These are phyloP conservation scores for Sarocladium strictum DNA, from an alignment of 2,329 filamentous ascomycete genomes.

Conservation along the genomic window DNA sequence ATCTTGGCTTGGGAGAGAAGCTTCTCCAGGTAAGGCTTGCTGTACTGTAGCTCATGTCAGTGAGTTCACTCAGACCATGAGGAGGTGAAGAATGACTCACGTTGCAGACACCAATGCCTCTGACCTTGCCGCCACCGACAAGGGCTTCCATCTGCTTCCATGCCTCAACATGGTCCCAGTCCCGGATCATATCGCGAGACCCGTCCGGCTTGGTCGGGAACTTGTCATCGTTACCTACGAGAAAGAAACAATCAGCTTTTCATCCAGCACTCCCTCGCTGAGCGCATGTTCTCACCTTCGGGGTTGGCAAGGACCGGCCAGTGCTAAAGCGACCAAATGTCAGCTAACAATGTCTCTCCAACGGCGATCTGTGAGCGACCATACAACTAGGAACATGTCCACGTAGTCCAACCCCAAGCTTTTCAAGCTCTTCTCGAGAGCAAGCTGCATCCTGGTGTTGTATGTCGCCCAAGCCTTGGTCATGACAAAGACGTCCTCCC, in stretches of 20 bases:
- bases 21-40: slow-evolving; percentile 48
- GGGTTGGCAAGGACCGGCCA: slow-evolving; percentile 81
- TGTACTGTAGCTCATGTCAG: slow-evolving; percentile 34
- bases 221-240: slow-evolving; percentile 57
- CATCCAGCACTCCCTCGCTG: not conserved
- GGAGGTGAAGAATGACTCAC: slow-evolving; percentile 21
- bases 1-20: slow-evolving; percentile 45
- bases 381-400: slow-evolving; percentile 66
- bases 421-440: slow-evolving; percentile 67
- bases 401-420: slow-evolving; percentile 73
- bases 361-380: too few species aligned
- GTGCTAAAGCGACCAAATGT: too few species aligned
- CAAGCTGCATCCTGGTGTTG: slow-evolving; percentile 62
- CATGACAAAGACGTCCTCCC: slow-evolving; percentile 76
- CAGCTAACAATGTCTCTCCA: too few species aligned
- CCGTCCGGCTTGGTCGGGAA: slow-evolving; percentile 74
- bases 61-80: too few species aligned
- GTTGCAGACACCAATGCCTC: slow-evolving; percentile 51
- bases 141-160: slow-evolving; percentile 73
- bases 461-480: slow-evolving; percentile 84
- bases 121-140: slow-evolving; percentile 50
- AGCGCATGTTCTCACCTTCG: slow-evolving; percentile 43
- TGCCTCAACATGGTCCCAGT: slow-evolving; percentile 66
- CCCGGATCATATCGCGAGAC: slow-evolving; percentile 63
- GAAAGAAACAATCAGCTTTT: not conserved